A percentile compares a stretch with the other conserved stretches of the same genome.
Evolutionary conservation across 306 rosid genomes (phyloP).

Genomic region (Malus orientalis): DNA sequence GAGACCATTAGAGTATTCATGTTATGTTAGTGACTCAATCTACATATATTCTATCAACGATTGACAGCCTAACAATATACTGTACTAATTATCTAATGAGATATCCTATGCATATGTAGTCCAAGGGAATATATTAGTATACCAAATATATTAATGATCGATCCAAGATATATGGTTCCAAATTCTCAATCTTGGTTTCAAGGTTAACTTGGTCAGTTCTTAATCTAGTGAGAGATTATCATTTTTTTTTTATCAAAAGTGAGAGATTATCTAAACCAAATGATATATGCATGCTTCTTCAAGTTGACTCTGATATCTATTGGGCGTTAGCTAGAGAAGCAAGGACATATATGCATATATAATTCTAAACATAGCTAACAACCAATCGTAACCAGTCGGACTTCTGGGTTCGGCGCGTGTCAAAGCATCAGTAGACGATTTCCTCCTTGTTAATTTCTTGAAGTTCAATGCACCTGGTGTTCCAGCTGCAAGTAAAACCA

Average conservation of each 20-base stretch:
- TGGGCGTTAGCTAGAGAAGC: not conserved
- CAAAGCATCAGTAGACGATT: conserved; percentile 16
- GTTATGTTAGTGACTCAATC: not conserved
- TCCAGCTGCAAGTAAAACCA: conserved; percentile 38
- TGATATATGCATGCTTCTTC: not conserved
- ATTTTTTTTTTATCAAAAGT: not conserved
- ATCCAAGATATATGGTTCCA: not conserved
- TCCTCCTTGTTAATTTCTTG: conserved; percentile 56
- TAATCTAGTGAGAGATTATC: not conserved
- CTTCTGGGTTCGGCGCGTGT: conserved; percentile 32
- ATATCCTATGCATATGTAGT: too few relatives aligned
- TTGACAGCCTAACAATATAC: not conserved
- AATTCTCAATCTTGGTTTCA: not conserved
- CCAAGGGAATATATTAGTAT: not conserved
- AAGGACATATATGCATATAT: not conserved
- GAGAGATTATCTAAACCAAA: not conserved
- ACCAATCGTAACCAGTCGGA: conserved; percentile 57
- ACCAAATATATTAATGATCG: not conserved
- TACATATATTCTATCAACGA: not conserved
- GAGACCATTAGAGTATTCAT: not conserved
- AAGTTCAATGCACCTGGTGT: conserved; percentile 36
- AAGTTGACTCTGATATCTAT: not conserved
- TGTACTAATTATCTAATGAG: not conserved
- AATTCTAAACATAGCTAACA: conserved; percentile 5
- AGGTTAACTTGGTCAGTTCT: not conserved